Evolutionary conservation across 140 eudicot species (phyloP).

Genomic region (Bidens hawaiensis): DNA sequence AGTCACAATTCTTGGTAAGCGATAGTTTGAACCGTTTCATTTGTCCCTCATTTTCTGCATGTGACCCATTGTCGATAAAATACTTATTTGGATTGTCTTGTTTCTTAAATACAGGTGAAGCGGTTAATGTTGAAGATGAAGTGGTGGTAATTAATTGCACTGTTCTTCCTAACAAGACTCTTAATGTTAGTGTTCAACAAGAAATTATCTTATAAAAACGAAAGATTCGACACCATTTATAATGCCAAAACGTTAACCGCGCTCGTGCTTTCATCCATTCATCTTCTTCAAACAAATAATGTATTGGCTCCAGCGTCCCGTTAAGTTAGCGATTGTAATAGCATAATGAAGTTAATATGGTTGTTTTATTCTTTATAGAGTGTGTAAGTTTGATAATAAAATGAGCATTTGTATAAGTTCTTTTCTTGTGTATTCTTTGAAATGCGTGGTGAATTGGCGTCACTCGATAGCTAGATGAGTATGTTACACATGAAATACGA

Average conservation of each 20-base stretch:
- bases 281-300: conserved; percentile 7
- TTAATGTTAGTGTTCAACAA: conserved; percentile 61
- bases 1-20: conserved; percentile 60
- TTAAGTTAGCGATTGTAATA: not conserved
- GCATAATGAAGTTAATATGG: conserved; percentile 10
- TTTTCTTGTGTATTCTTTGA: too few relatives aligned
- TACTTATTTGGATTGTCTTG: conserved; percentile 22
- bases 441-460: too few relatives aligned
- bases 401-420: conserved; percentile 6
- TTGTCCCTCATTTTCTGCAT: not conserved
- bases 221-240: not conserved
- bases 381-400: conserved; percentile 14
- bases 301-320: not conserved
- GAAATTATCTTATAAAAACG: conserved; percentile 52
- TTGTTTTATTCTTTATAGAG: not conserved
- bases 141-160: conserved; percentile 63
- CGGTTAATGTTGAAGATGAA: conserved; percentile 71
- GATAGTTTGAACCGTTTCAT: not conserved
- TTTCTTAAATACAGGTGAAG: conserved; percentile 44
- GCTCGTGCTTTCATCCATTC: too few relatives aligned
- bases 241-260: too few relatives aligned
- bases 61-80: not conserved
- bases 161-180: conserved; percentile 75
- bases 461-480: too few relatives aligned
- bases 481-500: too few relatives aligned